Evolutionary conservation across 78 protist genomes (phyloP), one percentile per base, ranked within the genome.

Genomic region (Speleostelium caveatum): DNA sequence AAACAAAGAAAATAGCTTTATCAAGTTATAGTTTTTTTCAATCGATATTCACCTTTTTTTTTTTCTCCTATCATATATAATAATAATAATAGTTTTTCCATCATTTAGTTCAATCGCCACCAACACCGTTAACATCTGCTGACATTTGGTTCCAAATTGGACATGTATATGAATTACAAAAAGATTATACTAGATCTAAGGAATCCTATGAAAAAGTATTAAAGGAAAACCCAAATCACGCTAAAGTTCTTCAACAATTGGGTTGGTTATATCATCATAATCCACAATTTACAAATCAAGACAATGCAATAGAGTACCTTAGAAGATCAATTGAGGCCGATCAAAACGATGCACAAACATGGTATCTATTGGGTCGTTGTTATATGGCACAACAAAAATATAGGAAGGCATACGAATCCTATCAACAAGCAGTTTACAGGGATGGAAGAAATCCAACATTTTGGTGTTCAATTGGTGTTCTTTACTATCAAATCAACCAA

Each of bases 391-490:
- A 85, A 78, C 90, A 85, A 65, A 88, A 96, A 49, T 95, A 91
- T 38, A 83, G 67, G 32, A 90, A 87, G 55, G 98, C 98, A 2
- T 94, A 96, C 68, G 93, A 91, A 6, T 93, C 95, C 28, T 96
- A 96, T 88, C 96, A 95, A 69, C 97, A 95, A 51, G 97, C 96
- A 10, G 96, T 95, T 39, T 94, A 95, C 58, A 73, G 96, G 28
- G 97, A 95, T 66, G 95, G 94, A 26, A 38, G 94, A 32, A 96
- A 95, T 60, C 96, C 98, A 14, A 65, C 96, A 30, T 90, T 95
- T 55, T 96, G 98, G 98, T 95, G 97, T 59, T 86, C 95, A 5
- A 95, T 95, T 49, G 98, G 98, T 66, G 92, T 96, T n/a, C 93
- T 96, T 28, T 96, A 96, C 73, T 96, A 73, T 77, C 95, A 93